Base-by-base conservation (phyloP, 2,329 filamentous ascomycete genomes). In the Penicillium paneum region DNA sequence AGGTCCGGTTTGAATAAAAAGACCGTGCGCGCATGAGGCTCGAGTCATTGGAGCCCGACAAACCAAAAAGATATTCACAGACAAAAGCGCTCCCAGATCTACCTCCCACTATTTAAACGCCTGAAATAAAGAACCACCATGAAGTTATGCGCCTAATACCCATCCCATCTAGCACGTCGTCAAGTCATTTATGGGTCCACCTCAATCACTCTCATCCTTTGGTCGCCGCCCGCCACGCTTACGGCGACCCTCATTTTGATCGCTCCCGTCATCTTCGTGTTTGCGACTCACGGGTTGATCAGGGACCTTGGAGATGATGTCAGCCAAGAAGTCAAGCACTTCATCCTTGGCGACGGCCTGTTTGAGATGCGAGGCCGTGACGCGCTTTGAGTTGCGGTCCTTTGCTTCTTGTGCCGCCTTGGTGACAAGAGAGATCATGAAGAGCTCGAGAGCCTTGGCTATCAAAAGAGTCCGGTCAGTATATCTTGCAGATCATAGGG, bases 361-460 rank as follows among this genome's bases (percentile, higher is more conserved):
- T 78, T 97, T 97, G 62, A 99, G 82, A 81, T 97, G 96, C 53
- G 87, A 81, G 1, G 92, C 90, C 15, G 91, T 91, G 62, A 99
- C 90, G 61, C 92, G 85, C 76, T 96, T 97, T 0, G 90, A 92
- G 59, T 87, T 89, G 71, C 89, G 90, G 57, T 88, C 83, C 63
- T 84, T 85, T 47, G 94, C 93, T 63, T 96, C 86, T 49, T 88
- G 84, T 44, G 94, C 91, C 54, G 92, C 91, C 71, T 92, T 93
- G 28, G 87, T 87, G 58, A 97, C 93, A 53, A 99, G 82, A 39
- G 90, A 87, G 59, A 97, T 91, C 94, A 99, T 99, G 72, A 99
- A 99, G 8, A 99, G 81, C 76, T 99, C 94, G 7, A 99, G 81
- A 15, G 94, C 94, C 78, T 97, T 97, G 63, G 90, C 90, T 86